phyloP scores from a whole-genome alignment of 768 basidiomycete genomes.

The Leccinum ochraceum region DNA sequence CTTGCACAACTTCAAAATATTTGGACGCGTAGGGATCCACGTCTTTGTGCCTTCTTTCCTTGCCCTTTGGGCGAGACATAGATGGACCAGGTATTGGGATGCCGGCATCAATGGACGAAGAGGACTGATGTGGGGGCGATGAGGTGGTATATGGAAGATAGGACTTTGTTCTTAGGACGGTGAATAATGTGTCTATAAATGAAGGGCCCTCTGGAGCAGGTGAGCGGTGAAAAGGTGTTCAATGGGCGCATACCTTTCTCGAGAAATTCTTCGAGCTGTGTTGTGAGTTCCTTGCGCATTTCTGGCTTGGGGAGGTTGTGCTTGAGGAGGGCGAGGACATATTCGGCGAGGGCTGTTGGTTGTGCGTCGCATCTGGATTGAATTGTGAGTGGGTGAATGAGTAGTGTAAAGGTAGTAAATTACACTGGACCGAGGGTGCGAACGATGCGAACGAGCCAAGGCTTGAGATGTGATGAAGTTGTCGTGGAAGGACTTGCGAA shows the following conservation, averaged over 20 bases:
- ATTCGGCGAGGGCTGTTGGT: conserved; percentile 89
- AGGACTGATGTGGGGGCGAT: conserved; percentile 35
- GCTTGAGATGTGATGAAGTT: conserved; percentile 69
- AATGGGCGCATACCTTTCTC: conserved; percentile 67
- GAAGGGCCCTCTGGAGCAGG: conserved; percentile 54
- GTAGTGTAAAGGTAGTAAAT: fast-evolving
- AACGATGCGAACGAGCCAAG: conserved; percentile 92
- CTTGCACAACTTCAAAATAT: too few relatives aligned
- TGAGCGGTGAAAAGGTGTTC: conserved; percentile 9
- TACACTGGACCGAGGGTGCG: conserved; percentile 87
- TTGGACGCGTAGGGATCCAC: too few relatives aligned
- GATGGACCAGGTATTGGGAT: conserved; percentile 64
- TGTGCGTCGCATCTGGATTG: conserved; percentile 88
- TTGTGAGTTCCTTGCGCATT: conserved; percentile 73
- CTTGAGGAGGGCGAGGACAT: conserved; percentile 90
- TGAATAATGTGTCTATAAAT: conserved; percentile 88
- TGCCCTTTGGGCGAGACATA: too few relatives aligned
- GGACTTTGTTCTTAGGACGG: conserved; percentile 80
- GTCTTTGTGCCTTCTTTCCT: too few relatives aligned
- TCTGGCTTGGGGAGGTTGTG: conserved; percentile 84
- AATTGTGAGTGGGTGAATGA: background rate
- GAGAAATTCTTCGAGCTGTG: conserved; percentile 89
- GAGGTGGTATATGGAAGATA: conserved; percentile 72
- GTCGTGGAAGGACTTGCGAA: too few relatives aligned
- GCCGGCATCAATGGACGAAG: conserved; percentile 53